phyloP scores from a whole-genome alignment of 2,329 filamentous ascomycete species.

The Fusarium torreyae region DNA sequence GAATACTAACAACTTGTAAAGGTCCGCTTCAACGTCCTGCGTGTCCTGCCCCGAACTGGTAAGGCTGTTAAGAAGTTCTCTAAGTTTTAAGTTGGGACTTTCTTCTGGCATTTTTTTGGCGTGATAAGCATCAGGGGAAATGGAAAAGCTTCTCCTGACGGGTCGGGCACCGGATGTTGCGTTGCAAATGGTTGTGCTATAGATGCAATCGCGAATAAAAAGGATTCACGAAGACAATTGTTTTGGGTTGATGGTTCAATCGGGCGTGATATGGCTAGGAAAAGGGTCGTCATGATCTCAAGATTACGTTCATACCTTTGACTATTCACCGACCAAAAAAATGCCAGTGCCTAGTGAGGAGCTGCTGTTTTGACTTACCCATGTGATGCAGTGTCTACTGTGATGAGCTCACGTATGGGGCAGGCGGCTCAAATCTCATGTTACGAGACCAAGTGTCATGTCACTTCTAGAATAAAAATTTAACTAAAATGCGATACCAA shows the following conservation, averaged over 20 bases:
- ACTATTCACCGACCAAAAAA: slow-evolving; percentile 46
- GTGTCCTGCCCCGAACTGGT: slow-evolving; percentile 96
- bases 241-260: slow-evolving; percentile 50
- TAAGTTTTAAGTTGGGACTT: slow-evolving; percentile 87
- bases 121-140: slow-evolving; percentile 64
- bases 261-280: slow-evolving; percentile 51
- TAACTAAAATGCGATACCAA: slow-evolving; percentile 15
- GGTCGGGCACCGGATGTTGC: slow-evolving; percentile 60
- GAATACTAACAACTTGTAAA: slow-evolving; percentile 58
- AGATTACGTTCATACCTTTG: slow-evolving; percentile 52
- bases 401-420: slow-evolving; percentile 2
- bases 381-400: slow-evolving; percentile 12
- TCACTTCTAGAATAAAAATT: slow-evolving; percentile 3
- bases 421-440: slow-evolving; percentile 5
- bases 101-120: slow-evolving; percentile 70
- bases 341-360: slow-evolving; percentile 44
- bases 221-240: slow-evolving; percentile 59
- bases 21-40: slow-evolving; percentile 99
- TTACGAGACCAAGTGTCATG: neutral
- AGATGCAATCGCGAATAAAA: slow-evolving; percentile 63
- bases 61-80: slow-evolving; percentile 98
- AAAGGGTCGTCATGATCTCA: slow-evolving; percentile 51
- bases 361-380: slow-evolving; percentile 12
- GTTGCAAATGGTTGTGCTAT: slow-evolving; percentile 62
- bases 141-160: slow-evolving; percentile 56